Evolutionary conservation across 2,329 filamentous ascomycete genomes (phyloP).

Genomic region (Celoporthe dispersa): DNA sequence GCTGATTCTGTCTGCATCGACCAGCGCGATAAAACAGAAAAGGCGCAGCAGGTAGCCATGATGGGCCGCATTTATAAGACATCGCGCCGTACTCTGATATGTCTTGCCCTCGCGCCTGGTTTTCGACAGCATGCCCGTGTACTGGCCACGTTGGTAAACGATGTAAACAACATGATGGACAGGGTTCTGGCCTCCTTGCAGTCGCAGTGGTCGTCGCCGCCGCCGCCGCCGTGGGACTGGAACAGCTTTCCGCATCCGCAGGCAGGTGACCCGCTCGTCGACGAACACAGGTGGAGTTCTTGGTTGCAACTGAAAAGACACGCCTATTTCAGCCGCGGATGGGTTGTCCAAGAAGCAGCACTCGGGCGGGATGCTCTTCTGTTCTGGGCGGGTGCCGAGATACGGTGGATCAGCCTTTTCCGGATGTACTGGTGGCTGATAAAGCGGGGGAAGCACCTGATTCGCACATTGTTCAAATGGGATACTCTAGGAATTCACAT

Average conservation of each 20-base stretch:
- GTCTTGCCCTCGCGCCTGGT: neutral
- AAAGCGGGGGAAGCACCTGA: rapidly evolving
- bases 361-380: neutral
- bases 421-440: neutral
- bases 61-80: constrained; percentile 3
- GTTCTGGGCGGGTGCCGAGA: constrained; percentile 13
- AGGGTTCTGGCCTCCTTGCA: neutral
- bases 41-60: neutral
- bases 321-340: constrained; percentile 8
- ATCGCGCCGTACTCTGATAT: neutral
- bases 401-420: neutral
- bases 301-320: neutral
- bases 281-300: neutral
- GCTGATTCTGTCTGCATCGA: constrained; percentile 10
- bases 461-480: neutral
- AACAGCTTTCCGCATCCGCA: constrained; percentile 14
- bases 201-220: neutral
- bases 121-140: neutral
- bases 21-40: constrained; percentile 1
- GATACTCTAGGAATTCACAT: neutral
- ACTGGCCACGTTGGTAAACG: neutral
- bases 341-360: constrained; percentile 23
- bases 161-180: constrained; percentile 2
- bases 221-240: neutral
- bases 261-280: neutral